Evolutionary conservation across 106 monocot species (phyloP), one percentile per base, ranked within the genome.

Genomic region (Allium fistulosum): DNA sequence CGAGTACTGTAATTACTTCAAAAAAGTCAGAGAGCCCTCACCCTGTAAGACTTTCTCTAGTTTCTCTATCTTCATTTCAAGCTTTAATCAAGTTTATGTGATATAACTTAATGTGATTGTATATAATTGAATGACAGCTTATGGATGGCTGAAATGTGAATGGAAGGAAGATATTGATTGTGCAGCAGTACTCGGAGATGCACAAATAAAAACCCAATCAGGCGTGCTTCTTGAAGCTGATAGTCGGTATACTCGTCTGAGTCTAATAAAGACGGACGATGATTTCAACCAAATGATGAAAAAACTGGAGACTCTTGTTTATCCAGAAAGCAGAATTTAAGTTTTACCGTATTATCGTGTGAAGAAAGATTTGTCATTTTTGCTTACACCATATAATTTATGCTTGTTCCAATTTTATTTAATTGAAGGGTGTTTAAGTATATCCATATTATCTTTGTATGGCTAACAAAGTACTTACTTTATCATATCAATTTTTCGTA

Each of bases 81-180:
- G 37, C 37, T 37, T 26, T 61, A 17, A 61, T 9, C 17, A 61
- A 49, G 47, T 13, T 49, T 16, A 11, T 9, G 37, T 37, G 10
- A 17, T 48, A n/a, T n/a, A 66, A 57, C 11, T 52, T 26, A 52
- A 51, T 56, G 10, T 4, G 37, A 37, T 37, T 37, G 37, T 37
- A 37, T 37, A 0, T 52, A 80, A 93, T 86, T 86, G 62, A 89
- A 90, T 72, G 89, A 74, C n/a, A 89, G 89, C 86, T 15, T 94
- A 58, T 89, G 84, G 61, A 37, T 37, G 37, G 37, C 37, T 37
- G 5, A 37, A 37, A 37, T 37, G 37, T 5, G 37, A 37, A 37
- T 94, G 93, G 66, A 84, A 94, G 75, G 58, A 22, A 60, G 83
- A 81, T 46, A 81, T 84, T 68, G 86, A 90, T 57, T 94, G 93